These are phyloP conservation scores for Coemansia sp. DNA, from an alignment of 192 early-diverging fungal genomes.

Conservation along the genomic window DNA sequence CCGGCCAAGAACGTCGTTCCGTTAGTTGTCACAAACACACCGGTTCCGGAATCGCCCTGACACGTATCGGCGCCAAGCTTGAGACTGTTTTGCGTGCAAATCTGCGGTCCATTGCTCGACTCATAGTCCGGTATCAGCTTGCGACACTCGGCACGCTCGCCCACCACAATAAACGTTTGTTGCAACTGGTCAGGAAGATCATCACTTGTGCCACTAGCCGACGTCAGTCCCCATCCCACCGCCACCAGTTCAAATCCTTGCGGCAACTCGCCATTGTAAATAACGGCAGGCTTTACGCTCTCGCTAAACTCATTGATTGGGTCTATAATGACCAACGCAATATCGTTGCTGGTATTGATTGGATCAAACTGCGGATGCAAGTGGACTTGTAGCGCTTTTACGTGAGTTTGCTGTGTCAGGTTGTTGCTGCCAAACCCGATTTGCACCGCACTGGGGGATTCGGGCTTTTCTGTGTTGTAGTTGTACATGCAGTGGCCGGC, in stretches of 20 bases:
- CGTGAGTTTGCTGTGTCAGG: conserved; percentile 3
- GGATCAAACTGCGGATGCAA: conserved; percentile 25
- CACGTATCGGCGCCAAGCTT: conserved; percentile 38
- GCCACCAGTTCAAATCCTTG: conserved; percentile 24
- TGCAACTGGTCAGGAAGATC: conserved; percentile 23
- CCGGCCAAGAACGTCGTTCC: conserved; percentile 30
- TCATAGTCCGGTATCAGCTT: conserved; percentile 24
- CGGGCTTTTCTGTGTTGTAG: background rate
- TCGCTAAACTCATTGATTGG: background rate
- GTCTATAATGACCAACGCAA: conserved; percentile 23
- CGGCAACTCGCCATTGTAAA: conserved; percentile 21
- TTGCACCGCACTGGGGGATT: conserved; percentile 7
- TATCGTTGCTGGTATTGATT: conserved; percentile 15
- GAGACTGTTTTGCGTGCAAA: conserved; percentile 46
- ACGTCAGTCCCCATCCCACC: conserved; percentile 38
- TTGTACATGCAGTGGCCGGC: conserved; percentile 46
- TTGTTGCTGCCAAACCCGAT: conserved; percentile 27
- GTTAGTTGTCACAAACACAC: conserved; percentile 17
- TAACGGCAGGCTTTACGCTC: conserved; percentile 5
- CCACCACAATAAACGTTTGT: conserved; percentile 27
- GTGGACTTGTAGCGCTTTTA: conserved; percentile 11
- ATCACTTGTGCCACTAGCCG: conserved; percentile 1
- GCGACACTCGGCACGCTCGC: conserved; percentile 19
- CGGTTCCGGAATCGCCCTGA: conserved; percentile 50
- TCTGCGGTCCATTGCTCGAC: conserved; percentile 45